phyloP scores from a whole-genome alignment of 352 stramenopile species.

The Pythium rhizo-oryzae region DNA sequence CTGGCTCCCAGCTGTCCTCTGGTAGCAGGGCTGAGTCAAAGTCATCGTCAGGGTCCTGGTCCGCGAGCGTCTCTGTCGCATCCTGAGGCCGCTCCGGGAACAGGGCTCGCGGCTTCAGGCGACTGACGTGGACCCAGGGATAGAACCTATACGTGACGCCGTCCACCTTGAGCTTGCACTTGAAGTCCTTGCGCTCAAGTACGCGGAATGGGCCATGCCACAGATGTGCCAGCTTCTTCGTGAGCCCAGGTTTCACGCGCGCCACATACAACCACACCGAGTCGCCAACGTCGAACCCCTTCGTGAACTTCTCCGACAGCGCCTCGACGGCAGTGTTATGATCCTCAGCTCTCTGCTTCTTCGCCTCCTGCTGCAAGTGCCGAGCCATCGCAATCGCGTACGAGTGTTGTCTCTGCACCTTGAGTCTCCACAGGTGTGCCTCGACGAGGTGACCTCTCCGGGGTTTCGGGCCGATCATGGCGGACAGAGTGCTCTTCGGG shows the following conservation, averaged over 20 bases:
- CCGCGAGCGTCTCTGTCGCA: no score
- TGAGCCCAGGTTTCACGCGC: conserved; percentile 6
- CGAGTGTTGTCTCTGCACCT: conserved; percentile 2
- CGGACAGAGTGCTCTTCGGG: conserved; percentile 5
- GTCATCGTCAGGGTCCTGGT: no score
- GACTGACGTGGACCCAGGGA: conserved; percentile 30
- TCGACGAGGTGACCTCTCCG: not conserved
- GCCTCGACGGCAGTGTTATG: not conserved
- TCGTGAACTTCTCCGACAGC: conserved; percentile 10
- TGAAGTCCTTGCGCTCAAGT: conserved; percentile 12
- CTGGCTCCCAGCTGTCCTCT: no score
- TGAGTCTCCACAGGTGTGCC: not conserved
- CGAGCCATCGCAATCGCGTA: not conserved
- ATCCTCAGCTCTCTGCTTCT: conserved; percentile 4
- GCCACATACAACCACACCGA: conserved; percentile 24
- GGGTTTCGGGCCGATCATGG: conserved; percentile 2
- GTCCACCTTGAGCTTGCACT: conserved; percentile 10
- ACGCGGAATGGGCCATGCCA: conserved; percentile 39
- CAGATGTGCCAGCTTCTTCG: conserved; percentile 29
- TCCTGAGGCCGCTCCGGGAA: conserved; percentile 21
- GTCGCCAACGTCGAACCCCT: conserved; percentile 23
- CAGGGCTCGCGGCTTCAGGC: conserved; percentile 24
- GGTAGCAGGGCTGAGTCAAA: no score
- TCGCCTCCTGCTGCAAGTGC: not conserved
- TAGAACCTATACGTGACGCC: conserved; percentile 18